Percentiles rank a stretch among this genome's conserved stretches.
These are phyloP conservation scores for Physocladia obscura DNA, from an alignment of 192 early-diverging fungal species.

Conservation along the genomic window DNA sequence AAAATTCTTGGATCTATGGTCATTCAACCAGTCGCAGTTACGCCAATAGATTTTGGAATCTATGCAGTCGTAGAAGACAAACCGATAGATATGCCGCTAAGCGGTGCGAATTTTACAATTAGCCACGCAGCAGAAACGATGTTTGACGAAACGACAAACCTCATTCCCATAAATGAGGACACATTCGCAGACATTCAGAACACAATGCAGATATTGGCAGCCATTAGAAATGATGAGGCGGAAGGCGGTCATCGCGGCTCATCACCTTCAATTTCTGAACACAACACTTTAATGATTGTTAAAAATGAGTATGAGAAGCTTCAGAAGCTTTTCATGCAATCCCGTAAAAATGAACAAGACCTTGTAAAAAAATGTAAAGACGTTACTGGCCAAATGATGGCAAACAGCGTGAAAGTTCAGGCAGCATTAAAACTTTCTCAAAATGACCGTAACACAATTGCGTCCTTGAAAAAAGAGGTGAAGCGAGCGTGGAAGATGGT, in stretches of 20 bases:
- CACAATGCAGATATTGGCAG: slow-evolving; percentile 26
- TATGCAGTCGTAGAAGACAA: not conserved
- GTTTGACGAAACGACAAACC: not conserved
- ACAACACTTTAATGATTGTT: slow-evolving; percentile 14
- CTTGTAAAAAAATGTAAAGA: slow-evolving; percentile 50
- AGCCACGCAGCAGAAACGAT: not conserved
- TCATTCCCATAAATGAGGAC: slow-evolving; percentile 7
- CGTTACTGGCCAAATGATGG: slow-evolving; percentile 43
- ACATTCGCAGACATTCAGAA: slow-evolving; percentile 33
- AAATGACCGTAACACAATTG: slow-evolving; percentile 45
- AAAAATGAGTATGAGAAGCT: slow-evolving; percentile 52
- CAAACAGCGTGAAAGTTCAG: slow-evolving; percentile 53
- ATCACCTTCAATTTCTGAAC: too few relatives aligned
- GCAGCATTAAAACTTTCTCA: slow-evolving; percentile 49
- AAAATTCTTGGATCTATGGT: slow-evolving; percentile 36
- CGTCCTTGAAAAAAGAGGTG: slow-evolving; percentile 53
- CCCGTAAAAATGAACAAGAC: slow-evolving; percentile 49
- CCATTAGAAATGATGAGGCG: slow-evolving; percentile 18
- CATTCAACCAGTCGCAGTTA: not conserved
- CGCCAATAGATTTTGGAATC: not conserved
- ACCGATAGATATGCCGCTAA: not conserved
- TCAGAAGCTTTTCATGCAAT: slow-evolving; percentile 46
- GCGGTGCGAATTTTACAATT: not conserved
- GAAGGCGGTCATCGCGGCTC: not conserved
- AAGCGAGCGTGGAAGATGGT: slow-evolving; percentile 60